Percentiles rank a stretch among this genome's conserved stretches.
These are phyloP conservation scores for Candida ascalaphidarum DNA, from an alignment of 805 yeast species.

Conservation along the genomic window DNA sequence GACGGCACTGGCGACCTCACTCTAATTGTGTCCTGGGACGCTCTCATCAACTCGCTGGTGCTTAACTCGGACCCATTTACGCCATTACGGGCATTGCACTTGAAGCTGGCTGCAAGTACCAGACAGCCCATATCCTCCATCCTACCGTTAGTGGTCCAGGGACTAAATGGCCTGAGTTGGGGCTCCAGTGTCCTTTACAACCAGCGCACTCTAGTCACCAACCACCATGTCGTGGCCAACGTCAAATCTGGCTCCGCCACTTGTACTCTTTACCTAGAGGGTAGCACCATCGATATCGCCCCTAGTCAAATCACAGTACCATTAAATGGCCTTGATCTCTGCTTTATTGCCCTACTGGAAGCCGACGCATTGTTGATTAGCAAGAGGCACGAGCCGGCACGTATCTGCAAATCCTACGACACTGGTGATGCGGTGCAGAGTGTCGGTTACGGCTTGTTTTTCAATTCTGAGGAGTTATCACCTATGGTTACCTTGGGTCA, in stretches of 20 bases:
- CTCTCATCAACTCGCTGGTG: conserved; percentile 1
- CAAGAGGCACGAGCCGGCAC: too few species aligned
- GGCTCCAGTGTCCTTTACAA: conserved; percentile 34
- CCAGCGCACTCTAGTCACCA: conserved; percentile 25
- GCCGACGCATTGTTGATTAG: too few species aligned
- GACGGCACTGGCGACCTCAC: conserved; percentile 41
- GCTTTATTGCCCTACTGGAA: too few species aligned
- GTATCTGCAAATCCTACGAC: too few species aligned
- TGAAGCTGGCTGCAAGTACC: too few species aligned
- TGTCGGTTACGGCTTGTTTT: conserved; percentile 33
- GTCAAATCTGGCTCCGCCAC: too few species aligned
- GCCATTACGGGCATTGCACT: background rate
- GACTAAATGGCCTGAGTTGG: conserved; percentile 16
- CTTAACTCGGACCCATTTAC: too few species aligned
- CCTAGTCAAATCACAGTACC: too few species aligned
- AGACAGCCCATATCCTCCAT: background rate
- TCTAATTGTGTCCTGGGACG: conserved; percentile 20
- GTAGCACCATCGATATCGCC: too few species aligned
- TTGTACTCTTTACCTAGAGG: too few species aligned
- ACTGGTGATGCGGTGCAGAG: conserved; percentile 19
- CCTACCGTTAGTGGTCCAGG: conserved; percentile 1
- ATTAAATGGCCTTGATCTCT: too few species aligned
- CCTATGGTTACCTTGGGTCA: conserved; percentile 29
- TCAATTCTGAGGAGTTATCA: conserved; percentile 6
- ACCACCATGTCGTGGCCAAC: conserved; percentile 35